Evolutionary conservation across 2,329 filamentous ascomycete species (phyloP).

Genomic region (Nemania bipapillata): DNA sequence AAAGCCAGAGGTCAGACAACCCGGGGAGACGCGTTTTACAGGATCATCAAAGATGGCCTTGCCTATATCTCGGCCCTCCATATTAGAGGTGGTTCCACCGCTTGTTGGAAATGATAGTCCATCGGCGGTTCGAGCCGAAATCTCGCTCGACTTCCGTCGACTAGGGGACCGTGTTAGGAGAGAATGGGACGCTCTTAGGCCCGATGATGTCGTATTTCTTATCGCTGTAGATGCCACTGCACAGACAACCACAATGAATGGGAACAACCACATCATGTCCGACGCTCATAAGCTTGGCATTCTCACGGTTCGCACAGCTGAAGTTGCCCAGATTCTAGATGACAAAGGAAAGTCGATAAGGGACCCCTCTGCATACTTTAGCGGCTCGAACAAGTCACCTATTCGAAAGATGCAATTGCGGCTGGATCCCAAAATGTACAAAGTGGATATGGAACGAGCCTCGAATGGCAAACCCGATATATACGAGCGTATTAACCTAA

Average conservation of each 20-base stretch:
- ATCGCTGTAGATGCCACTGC: slow-evolving; percentile 75
- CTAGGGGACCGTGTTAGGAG: slow-evolving; percentile 78
- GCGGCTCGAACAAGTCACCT: slow-evolving; percentile 70
- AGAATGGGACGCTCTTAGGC: slow-evolving; percentile 90
- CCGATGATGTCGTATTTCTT: slow-evolving; percentile 90
- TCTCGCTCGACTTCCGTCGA: slow-evolving; percentile 82
- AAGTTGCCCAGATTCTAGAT: slow-evolving; percentile 86
- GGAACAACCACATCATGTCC: slow-evolving; percentile 56
- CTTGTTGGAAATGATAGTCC: slow-evolving; percentile 84
- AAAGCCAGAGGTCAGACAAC: slow-evolving; percentile 72
- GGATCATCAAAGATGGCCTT: slow-evolving; percentile 94
- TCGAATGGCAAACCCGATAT: slow-evolving; percentile 77
- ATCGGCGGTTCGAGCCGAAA: slow-evolving; percentile 86
- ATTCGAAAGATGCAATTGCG: slow-evolving; percentile 80
- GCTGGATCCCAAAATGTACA: slow-evolving; percentile 81
- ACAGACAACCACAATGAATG: slow-evolving; percentile 65
- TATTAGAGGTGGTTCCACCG: slow-evolving; percentile 85
- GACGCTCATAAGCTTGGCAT: slow-evolving; percentile 73
- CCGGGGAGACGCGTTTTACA: slow-evolving; percentile 77
- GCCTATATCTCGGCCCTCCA: slow-evolving; percentile 83
- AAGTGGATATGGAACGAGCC: slow-evolving; percentile 75
- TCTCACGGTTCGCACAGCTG: slow-evolving; percentile 78
- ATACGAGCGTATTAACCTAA: slow-evolving; percentile 85
- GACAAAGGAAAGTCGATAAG: slow-evolving; percentile 81
- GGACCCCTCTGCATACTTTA: slow-evolving; percentile 69